A percentile compares a stretch with the other conserved stretches of the same genome.
Conservation (phyloP, 371 early-diverging fungal species). For the Thermomucor indicae-seudaticae region DNA sequence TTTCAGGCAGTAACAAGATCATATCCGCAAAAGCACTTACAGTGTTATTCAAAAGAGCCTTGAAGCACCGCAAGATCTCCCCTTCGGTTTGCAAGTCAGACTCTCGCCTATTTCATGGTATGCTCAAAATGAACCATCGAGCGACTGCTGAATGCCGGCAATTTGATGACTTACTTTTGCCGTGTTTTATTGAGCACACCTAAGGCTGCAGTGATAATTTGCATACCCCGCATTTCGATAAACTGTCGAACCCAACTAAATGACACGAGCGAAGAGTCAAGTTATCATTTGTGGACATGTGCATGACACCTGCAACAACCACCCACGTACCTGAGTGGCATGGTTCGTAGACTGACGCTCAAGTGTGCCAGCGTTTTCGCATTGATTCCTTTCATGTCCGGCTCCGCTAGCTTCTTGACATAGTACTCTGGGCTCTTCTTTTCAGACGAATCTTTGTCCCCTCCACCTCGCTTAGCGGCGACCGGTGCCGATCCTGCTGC, state of each 20-base stretch:
- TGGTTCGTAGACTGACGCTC: slow-evolving; percentile 64
- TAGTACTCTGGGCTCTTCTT: slow-evolving; percentile 60
- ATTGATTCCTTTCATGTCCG: slow-evolving; percentile 50
- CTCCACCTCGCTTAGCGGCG: slow-evolving; percentile 27
- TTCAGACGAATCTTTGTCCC: slow-evolving; percentile 37
- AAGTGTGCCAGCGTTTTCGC: slow-evolving; percentile 54
- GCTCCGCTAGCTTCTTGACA: slow-evolving; percentile 52
- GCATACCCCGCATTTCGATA: slow-evolving; percentile 67
- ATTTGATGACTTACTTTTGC: slow-evolving; percentile 25
- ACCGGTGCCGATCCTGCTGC: slow-evolving; percentile 3
- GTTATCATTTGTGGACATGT: neutral
- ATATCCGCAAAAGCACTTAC: slow-evolving; percentile 18
- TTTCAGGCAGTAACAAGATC: too few species aligned
- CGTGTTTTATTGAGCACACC: slow-evolving; percentile 46
- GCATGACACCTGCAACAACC: slow-evolving; percentile 9
- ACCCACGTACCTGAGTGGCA: slow-evolving; percentile 67
- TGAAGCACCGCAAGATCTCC: slow-evolving; percentile 78
- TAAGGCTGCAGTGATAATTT: slow-evolving; percentile 59
- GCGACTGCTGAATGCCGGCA: neutral
- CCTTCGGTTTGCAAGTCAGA: slow-evolving; percentile 65
- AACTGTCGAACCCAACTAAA: slow-evolving; percentile 61
- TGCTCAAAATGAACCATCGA: neutral
- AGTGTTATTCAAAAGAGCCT: slow-evolving; percentile 70
- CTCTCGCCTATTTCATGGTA: slow-evolving; percentile 43
- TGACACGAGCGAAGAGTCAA: neutral